These are phyloP conservation scores for Annulohypoxylon stygium DNA, from an alignment of 495 filamentous ascomycete genomes.

Conservation along the genomic window DNA sequence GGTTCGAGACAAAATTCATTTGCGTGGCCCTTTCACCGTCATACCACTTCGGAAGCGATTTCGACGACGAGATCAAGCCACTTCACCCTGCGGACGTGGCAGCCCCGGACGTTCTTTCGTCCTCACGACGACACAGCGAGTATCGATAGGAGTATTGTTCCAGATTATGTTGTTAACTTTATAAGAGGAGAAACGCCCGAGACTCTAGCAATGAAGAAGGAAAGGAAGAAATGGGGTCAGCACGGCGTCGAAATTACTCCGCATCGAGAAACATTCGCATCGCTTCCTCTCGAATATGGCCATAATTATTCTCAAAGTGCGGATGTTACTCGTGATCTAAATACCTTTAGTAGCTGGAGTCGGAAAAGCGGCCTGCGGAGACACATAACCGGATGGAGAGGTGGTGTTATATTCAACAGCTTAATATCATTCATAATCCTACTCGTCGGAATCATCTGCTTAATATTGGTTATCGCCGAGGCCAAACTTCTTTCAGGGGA, in stretches of 20 bases:
- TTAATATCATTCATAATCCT: conserved; percentile 55
- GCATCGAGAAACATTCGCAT: conserved; percentile 47
- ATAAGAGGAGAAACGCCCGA: conserved; percentile 60
- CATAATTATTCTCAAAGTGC: conserved; percentile 40
- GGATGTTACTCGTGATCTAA: conserved; percentile 27
- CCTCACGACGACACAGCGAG: conserved; percentile 49
- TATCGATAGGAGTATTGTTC: conserved; percentile 56
- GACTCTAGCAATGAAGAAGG: conserved; percentile 57
- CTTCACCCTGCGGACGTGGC: conserved; percentile 50
- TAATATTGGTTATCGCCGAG: conserved; percentile 54
- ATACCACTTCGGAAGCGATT: conserved; percentile 40
- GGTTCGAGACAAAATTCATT: conserved; percentile 44
- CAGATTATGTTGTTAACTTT: conserved; percentile 62
- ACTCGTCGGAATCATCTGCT: conserved; percentile 55
- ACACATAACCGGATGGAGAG: conserved; percentile 55
- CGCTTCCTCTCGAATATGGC: conserved; percentile 54
- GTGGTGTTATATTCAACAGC: conserved; percentile 55
- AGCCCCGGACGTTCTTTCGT: conserved; percentile 48
- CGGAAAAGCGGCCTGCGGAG: conserved; percentile 44
- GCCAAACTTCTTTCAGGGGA: conserved; percentile 49
- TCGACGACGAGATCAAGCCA: conserved; percentile 49
- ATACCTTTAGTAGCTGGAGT: conserved; percentile 39
- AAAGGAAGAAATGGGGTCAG: conserved; percentile 53
- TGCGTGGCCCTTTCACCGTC: conserved; percentile 51
- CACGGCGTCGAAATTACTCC: conserved; percentile 50